Evolutionary conservation across 2,329 filamentous ascomycete species (phyloP).

Genomic region (Neonectria coccinea): DNA sequence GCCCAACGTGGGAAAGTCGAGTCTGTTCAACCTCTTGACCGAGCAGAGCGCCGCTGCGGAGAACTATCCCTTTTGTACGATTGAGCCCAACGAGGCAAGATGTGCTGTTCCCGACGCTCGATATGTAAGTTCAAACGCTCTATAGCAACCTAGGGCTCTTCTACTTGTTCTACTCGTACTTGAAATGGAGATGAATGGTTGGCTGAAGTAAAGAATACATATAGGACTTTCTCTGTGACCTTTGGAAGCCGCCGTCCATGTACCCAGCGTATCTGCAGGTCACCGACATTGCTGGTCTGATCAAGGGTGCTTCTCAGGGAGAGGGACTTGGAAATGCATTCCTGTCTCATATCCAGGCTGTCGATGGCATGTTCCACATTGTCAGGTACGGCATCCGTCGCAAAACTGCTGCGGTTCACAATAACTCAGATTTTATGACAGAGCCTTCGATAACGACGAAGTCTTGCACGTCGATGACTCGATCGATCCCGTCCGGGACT

Average conservation of each 20-base stretch:
- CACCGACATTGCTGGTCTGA: conserved; percentile 59
- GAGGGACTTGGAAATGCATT: conserved; percentile 60
- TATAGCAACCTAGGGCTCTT: background rate
- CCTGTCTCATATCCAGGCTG: conserved; percentile 59
- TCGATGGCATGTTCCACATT: conserved; percentile 60
- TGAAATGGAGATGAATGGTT: background rate
- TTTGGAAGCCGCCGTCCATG: conserved; percentile 60
- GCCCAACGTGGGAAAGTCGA: conserved; percentile 60
- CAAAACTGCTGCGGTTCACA: background rate
- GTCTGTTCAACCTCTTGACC: conserved; percentile 59
- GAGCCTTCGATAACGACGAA: conserved; percentile 59
- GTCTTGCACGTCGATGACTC: conserved; percentile 61
- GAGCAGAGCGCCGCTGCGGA: conserved; percentile 59
- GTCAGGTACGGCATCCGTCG: conserved; percentile 48
- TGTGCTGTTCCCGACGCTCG: conserved; percentile 58
- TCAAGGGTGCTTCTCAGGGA: conserved; percentile 58
- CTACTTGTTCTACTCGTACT: too few relatives aligned
- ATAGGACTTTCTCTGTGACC: conserved; percentile 58
- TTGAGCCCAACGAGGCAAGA: conserved; percentile 60
- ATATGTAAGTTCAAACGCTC: conserved; percentile 53
- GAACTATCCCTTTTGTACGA: conserved; percentile 61
- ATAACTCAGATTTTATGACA: conserved; percentile 30
- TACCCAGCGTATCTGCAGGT: conserved; percentile 59
- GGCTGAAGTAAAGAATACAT: conserved; percentile 22
- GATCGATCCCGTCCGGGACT: conserved; percentile 58